Evolutionary conservation across 2,329 filamentous ascomycete species (phyloP).

Genomic region (Colletotrichum nymphaeae): DNA sequence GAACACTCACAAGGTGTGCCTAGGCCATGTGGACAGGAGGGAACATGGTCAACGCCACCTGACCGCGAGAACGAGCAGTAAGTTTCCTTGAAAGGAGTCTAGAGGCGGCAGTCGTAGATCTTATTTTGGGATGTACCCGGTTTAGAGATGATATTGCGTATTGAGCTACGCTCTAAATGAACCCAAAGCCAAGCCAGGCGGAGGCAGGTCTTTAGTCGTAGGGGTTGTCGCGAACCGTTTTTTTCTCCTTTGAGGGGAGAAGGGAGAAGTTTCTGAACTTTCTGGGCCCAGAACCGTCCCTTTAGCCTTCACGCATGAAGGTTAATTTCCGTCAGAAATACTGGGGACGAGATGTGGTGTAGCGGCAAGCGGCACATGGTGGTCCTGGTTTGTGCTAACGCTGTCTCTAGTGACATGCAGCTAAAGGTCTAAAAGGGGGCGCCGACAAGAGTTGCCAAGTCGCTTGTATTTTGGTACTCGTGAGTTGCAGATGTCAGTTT

Average conservation of each 20-base stretch:
- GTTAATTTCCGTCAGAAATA: constrained; percentile 25
- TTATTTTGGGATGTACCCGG: background rate
- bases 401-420: background rate
- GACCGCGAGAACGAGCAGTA: constrained; percentile 8
- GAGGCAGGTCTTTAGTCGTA: background rate
- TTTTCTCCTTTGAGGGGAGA: background rate
- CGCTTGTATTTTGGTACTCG: background rate
- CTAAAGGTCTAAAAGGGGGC: background rate
- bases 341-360: background rate
- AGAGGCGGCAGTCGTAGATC: background rate
- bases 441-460: background rate
- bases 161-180: background rate
- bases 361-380: constrained; percentile 7
- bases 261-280: background rate
- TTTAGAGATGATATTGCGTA: background rate
- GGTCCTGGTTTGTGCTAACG: background rate
- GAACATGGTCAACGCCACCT: constrained; percentile 1
- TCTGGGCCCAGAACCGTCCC: background rate
- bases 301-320: constrained; percentile 6
- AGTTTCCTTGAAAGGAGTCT: no score
- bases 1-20: constrained; percentile 10
- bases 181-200: background rate
- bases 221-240: background rate
- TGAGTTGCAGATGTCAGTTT: background rate
- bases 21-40: constrained; percentile 11